Base-by-base conservation (phyloP, 352 stramenopile genomes). In the Pythium monospermum region DNA sequence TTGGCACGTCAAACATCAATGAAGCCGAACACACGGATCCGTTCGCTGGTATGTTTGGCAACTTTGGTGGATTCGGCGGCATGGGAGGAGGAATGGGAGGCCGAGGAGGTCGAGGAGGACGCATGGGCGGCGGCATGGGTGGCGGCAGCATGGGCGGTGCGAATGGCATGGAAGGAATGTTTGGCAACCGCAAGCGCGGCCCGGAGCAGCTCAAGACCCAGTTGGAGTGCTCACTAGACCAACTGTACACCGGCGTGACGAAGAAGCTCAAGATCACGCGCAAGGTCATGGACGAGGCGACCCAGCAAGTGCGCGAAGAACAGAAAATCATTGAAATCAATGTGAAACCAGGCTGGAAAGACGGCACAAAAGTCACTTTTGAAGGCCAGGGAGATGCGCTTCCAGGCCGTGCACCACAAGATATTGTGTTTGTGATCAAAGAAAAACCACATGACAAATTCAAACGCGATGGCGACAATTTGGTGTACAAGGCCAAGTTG, bases 341-440 rank as follows among this genome's bases (percentile, higher is more conserved):
- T 54, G 75, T 99, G 3, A 80, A 93, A 30, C 91, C 94, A n/a
- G 97, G 97, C 36, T 98, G 98, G 91, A 91, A 97, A 53, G 79
- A 97, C 37, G 96, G 96, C 41, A 97, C 98, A 33, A 84, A 91
- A 48, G 96, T 99, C 61, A 98, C 89, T 4, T 99, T 98, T 64
- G 95, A 98, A 69, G 81, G 88, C 23, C 69, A 95, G 57, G 84
- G 80, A 21, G 94, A 98, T 48, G 68, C 87, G 55, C 47, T 96
- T 15, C 90, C 94, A 15, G 90, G 94, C 18, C 88, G 94, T 27
- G 87, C 87, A 27, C 69, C 96, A 4, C 95, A 97, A 56, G 92
- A 99, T 66, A 85, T 99, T 49, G 85, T 98, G 55, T 97, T 99
- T 53, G 67, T 98, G 7, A 85, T 99, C 48, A 80, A 92, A 18